Base-by-base conservation (phyloP, 1,284 basidiomycete genomes). In the Tilletia walkeri region DNA sequence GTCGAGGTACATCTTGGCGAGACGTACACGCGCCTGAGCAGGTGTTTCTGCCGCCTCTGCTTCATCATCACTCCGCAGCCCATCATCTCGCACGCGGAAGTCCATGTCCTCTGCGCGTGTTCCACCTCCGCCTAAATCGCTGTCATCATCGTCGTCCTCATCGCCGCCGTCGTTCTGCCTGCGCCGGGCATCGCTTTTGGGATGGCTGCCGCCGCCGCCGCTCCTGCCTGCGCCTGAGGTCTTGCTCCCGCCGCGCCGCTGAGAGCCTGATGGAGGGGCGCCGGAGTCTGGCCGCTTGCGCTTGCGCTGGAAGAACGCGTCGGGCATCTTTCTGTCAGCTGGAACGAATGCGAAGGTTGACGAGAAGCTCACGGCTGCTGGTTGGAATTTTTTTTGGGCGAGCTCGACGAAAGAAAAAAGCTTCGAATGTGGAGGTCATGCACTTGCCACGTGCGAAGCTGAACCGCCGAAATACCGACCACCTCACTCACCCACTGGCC, bases 1-100 rank as follows among this genome's bases (percentile, higher is more conserved):
- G 71, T 94, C 90, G 61, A 99, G 85, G 84, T 99, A 98, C 75
- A 95, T 85, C 83, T 93, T 91, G 3, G 95, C 95, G 36, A 99
- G 85, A 70, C 96, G 86, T 12, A 99, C 86, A 70, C 95, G 86
- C 84, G 99, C 98, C 87, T 95, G 90, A 0, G 94, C 94, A 0
- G 94, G 93, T 0, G 95, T 98, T 86, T 99, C 85, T 45, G 71
- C 73, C 2, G 72, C 72, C 24, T 76, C 75, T 2, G 74, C 76
- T 54, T 77, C 80, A 3, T 77, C 76, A 20, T 80, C 80, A 49
- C 72, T 74, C 14, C 65, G 45, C 10, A 34, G 73, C 0, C 74
- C 34, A 67, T 75, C 72, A 66, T 78, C 81, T 24, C 54, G 63
- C 69, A 81, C 80, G 10, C 67, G 61, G 4, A 83, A 72, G 53